A percentile compares a stretch with the other conserved stretches of the same genome.
These are phyloP conservation scores for Blastocystis sp. DNA, from an alignment of 352 stramenopile genomes.

Conservation along the genomic window DNA sequence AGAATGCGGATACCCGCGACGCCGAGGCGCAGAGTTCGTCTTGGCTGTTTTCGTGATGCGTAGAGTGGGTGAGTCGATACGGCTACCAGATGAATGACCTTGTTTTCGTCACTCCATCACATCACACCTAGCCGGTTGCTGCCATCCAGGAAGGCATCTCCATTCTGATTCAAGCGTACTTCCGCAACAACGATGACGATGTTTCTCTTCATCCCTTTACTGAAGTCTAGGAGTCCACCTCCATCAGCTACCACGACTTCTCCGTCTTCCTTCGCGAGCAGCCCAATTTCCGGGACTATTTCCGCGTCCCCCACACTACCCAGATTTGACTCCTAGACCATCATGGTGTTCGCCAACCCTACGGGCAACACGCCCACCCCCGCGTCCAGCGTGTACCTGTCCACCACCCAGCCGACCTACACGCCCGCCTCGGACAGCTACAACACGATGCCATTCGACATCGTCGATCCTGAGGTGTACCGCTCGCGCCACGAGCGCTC, in stretches of 20 bases:
- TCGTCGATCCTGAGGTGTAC: constrained; percentile 56
- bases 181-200: constrained; percentile 32
- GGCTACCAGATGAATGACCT: constrained; percentile 56
- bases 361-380: background rate
- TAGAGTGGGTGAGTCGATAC: constrained; percentile 54
- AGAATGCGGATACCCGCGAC: constrained; percentile 23
- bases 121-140: background rate
- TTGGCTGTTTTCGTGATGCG: background rate
- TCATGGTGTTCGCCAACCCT: background rate
- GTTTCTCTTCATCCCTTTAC: background rate
- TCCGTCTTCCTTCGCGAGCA: constrained; percentile 59
- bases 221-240: background rate
- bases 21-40: background rate
- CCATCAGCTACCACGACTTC: constrained; percentile 65
- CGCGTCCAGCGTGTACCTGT: background rate
- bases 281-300: constrained; percentile 49
- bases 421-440: constrained; percentile 14
- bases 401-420: background rate
- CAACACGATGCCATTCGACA: constrained; percentile 10
- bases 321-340: background rate
- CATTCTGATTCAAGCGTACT: constrained; percentile 55
- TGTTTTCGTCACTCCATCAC: background rate
- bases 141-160: constrained; percentile 49
- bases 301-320: background rate
- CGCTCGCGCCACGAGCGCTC: constrained; percentile 2